Conservation (phyloP, 345 rosid species). For the Balakata baccata region DNA sequence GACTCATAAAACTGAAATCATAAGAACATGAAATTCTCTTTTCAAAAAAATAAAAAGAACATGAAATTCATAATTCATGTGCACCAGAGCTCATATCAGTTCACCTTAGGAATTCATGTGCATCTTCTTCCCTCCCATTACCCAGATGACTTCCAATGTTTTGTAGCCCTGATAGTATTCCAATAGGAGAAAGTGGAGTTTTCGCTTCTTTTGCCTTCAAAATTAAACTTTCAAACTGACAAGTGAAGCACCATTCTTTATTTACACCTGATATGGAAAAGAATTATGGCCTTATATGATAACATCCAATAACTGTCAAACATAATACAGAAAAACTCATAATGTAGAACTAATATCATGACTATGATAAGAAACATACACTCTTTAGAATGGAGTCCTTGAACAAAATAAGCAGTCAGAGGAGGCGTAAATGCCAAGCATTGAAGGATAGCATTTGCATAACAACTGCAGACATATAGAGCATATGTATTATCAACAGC, state of each 20-base stretch:
- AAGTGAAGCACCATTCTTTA: conserved; percentile 83
- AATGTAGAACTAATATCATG: conserved; percentile 11
- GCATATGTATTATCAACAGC: conserved; percentile 13
- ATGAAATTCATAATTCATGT: background rate
- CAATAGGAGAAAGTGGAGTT: conserved; percentile 66
- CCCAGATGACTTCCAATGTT: conserved; percentile 71
- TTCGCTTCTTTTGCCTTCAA: conserved; percentile 67
- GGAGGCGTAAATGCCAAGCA: conserved; percentile 95
- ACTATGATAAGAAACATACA: conserved; percentile 46
- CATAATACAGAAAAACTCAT: conserved; percentile 14
- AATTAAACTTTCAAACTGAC: conserved; percentile 77
- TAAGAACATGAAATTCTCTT: no score
- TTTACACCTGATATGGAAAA: conserved; percentile 51
- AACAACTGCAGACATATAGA: conserved; percentile 67
- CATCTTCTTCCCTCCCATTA: conserved; percentile 92
- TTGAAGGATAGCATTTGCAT: conserved; percentile 91
- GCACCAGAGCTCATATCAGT: background rate
- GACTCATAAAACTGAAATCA: background rate
- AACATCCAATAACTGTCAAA: conserved; percentile 10
- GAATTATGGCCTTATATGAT: conserved; percentile 8
- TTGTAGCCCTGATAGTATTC: conserved; percentile 66
- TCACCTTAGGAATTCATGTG: conserved; percentile 96
- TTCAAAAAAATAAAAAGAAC: no score
- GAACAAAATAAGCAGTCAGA: conserved; percentile 74
- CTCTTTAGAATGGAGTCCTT: conserved; percentile 73